Conservation (phyloP, 1,139 yeast genomes). For the Saccharomyces hybrid region DNA sequence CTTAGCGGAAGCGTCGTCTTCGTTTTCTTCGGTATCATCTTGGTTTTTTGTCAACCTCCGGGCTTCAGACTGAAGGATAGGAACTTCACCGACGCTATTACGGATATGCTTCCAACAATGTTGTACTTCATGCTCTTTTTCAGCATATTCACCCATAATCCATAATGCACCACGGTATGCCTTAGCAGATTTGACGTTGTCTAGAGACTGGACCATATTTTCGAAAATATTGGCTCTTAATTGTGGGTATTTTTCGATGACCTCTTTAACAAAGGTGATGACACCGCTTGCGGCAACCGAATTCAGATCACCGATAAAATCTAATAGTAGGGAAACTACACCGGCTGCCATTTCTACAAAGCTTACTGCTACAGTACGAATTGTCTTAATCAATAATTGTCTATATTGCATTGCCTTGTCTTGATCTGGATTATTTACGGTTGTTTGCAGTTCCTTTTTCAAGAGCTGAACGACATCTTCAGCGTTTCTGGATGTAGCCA, state of each 20-base stretch:
- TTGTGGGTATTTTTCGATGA: slow-evolving; percentile 84
- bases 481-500: slow-evolving; percentile 81
- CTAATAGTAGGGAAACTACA: slow-evolving; percentile 82
- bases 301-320: slow-evolving; percentile 76
- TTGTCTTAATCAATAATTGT: slow-evolving; percentile 78
- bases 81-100: slow-evolving; percentile 80
- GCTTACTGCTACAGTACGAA: slow-evolving; percentile 80
- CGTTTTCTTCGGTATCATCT: slow-evolving; percentile 35
- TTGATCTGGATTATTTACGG: slow-evolving; percentile 47
- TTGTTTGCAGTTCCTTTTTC: slow-evolving; percentile 80
- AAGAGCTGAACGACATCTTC: slow-evolving; percentile 88
- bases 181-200: slow-evolving; percentile 72
- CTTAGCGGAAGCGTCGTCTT: slow-evolving; percentile 29
- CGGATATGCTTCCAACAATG: slow-evolving; percentile 85
- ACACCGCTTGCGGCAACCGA: slow-evolving; percentile 86
- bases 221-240: slow-evolving; percentile 60
- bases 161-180: slow-evolving; percentile 91
- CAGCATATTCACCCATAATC: slow-evolving; percentile 89
- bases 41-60: slow-evolving; percentile 33
- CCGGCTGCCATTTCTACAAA: slow-evolving; percentile 88
- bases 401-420: slow-evolving; percentile 83
- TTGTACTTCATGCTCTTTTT: slow-evolving; percentile 66
- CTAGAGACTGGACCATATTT: slow-evolving; percentile 57
- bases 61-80: slow-evolving; percentile 71
- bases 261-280: slow-evolving; percentile 82